Percentiles rank a stretch among this genome's conserved stretches.
Evolutionary conservation across 23 red algal species (phyloP).

Genomic region (Gracilaria domingensis): DNA sequence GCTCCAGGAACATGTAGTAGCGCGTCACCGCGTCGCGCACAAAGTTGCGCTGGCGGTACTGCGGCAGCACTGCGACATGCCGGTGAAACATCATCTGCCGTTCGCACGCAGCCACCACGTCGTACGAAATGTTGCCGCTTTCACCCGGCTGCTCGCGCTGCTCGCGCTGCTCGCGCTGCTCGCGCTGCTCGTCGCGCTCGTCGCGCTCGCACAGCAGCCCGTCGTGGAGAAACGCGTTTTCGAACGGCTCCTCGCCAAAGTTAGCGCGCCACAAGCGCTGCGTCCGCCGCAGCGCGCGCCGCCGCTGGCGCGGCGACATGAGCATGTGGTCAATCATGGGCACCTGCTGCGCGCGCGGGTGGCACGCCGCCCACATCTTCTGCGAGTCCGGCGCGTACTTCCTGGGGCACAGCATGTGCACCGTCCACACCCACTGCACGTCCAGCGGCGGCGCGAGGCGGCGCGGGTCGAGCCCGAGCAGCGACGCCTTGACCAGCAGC

Average conservation of each 20-base stretch:
- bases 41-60: slow-evolving; percentile 33
- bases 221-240: neutral
- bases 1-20: slow-evolving; percentile 51
- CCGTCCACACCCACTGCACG: slow-evolving; percentile 59
- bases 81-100: slow-evolving; percentile 52
- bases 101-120: slow-evolving; percentile 37
- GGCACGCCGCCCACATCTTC: neutral
- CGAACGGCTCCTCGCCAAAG: slow-evolving; percentile 42
- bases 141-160: neutral
- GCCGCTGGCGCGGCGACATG: neutral
- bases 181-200: neutral
- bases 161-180: neutral
- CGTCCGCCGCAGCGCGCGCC: neutral
- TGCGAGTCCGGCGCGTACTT: slow-evolving; percentile 31
- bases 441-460: slow-evolving; percentile 23
- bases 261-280: neutral
- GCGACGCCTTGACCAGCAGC: neutral
- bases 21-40: slow-evolving; percentile 10
- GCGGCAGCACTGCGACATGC: slow-evolving; percentile 52
- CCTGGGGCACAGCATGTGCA: slow-evolving; percentile 43
- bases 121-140: slow-evolving; percentile 30
- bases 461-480: neutral
- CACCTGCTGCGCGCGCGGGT: too few relatives aligned
- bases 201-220: neutral
- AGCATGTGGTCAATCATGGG: slow-evolving; percentile 32